Conservation (phyloP, 2,329 filamentous ascomycete species). For the Lecanoromycetidae sp. region DNA sequence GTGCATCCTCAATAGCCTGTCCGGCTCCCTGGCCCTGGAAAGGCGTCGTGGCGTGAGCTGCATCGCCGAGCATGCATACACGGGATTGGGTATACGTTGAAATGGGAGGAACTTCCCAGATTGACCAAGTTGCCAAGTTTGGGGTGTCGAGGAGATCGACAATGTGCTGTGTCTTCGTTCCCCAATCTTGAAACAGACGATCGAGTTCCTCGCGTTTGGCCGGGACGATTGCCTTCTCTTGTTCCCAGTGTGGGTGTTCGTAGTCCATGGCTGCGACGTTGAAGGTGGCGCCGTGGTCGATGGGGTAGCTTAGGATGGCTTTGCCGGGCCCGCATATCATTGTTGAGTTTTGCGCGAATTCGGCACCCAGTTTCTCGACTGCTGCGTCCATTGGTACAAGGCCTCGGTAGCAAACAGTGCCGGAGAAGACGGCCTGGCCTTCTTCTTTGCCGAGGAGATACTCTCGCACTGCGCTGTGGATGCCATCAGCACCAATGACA, state of each 20-base stretch:
- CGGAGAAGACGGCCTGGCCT: constrained; percentile 23
- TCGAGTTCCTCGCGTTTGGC: neutral
- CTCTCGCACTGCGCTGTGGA: constrained; percentile 24
- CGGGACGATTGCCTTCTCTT: constrained; percentile 4
- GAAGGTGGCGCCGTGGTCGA: constrained; percentile 4
- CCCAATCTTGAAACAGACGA: neutral
- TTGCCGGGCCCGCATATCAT: constrained; percentile 5
- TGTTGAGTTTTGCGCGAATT: constrained; percentile 10
- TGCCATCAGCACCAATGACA: constrained; percentile 29
- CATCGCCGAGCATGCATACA: constrained; percentile 28
- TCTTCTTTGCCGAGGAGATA: constrained; percentile 20
- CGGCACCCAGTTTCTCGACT: constrained; percentile 9
- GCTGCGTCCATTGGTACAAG: constrained; percentile 15
- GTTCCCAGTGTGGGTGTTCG: constrained; percentile 4
- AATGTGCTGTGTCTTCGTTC: neutral
- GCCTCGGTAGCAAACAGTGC: constrained; percentile 27
- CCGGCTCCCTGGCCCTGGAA: constrained; percentile 31
- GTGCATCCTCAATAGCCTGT: constrained; percentile 29
- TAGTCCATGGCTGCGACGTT: constrained; percentile 6
- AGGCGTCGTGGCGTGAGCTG: constrained; percentile 29
- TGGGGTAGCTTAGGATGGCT: constrained; percentile 5
- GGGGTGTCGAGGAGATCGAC: constrained; percentile 8
- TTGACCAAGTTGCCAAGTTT: neutral
- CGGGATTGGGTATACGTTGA: constrained; percentile 24
- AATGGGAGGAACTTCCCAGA: constrained; percentile 25